phyloP scores from a whole-genome alignment of 257 asterid species.

The Fraxinus americana region DNA sequence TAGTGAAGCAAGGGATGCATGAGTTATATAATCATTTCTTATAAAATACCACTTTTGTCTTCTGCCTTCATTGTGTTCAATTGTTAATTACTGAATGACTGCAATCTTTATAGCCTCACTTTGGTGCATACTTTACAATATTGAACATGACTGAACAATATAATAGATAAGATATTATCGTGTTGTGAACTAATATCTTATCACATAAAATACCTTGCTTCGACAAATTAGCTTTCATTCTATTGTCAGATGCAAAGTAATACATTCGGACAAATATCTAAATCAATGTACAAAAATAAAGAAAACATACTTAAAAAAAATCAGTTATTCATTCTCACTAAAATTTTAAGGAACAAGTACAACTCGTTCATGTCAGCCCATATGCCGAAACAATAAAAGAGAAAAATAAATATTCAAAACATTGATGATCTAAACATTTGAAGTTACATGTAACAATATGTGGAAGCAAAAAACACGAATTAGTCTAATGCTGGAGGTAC shows the following conservation, averaged over 20 bases:
- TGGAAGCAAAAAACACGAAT: neutral
- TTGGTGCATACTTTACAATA: too few species aligned
- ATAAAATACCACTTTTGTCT: neutral
- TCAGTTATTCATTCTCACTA: conserved; percentile 5
- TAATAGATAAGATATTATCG: too few species aligned
- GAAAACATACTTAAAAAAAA: neutral
- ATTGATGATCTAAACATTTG: neutral
- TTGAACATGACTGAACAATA: too few species aligned
- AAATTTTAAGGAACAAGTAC: conserved; percentile 6
- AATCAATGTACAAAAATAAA: neutral
- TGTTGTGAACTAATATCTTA: too few species aligned
- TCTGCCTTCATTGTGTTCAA: too few species aligned
- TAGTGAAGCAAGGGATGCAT: neutral
- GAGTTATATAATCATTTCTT: neutral
- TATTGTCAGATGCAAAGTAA: neutral
- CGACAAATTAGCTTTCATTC: neutral
- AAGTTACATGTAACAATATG: conserved; percentile 8
- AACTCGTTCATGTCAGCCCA: neutral
- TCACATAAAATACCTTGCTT: neutral
- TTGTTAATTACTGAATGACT: too few species aligned
- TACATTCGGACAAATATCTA: neutral
- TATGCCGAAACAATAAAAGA: conserved; percentile 1
- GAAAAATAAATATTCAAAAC: neutral
- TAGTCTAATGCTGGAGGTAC: conserved; percentile 9
- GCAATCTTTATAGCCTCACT: too few species aligned